Evolutionary conservation across 495 filamentous ascomycete species (phyloP).

Genomic region (Hypoxylon intermedium): DNA sequence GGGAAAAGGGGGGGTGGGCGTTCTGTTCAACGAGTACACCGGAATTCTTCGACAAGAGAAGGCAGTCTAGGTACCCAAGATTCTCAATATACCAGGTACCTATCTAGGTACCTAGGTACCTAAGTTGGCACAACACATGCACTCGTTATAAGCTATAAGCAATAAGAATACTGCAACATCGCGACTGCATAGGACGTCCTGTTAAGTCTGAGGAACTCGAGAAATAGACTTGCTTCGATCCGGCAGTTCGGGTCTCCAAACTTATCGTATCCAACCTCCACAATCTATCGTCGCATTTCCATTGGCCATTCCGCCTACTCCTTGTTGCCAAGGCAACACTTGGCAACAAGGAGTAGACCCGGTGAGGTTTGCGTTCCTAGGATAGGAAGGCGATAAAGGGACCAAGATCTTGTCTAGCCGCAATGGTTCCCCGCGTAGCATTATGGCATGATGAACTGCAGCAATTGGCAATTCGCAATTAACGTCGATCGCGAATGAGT

Average conservation of each 20-base stretch:
- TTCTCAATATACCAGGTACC: no score
- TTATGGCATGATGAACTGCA: slow-evolving; percentile 14
- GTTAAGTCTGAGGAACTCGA: not conserved
- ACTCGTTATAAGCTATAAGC: no score
- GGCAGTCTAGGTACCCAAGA: no score
- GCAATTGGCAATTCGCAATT: slow-evolving; percentile 28
- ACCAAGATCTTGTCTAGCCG: slow-evolving; percentile 15
- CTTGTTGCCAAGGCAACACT: slow-evolving; percentile 26
- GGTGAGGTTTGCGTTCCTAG: slow-evolving; percentile 21
- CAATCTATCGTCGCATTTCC: slow-evolving; percentile 12
- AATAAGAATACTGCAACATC: no score
- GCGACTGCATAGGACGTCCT: no score
- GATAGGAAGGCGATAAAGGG: slow-evolving; percentile 29
- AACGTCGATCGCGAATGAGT: slow-evolving; percentile 30
- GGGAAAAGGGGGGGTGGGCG: no score
- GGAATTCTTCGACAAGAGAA: no score
- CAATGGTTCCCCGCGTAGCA: slow-evolving; percentile 31
- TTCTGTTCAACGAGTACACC: no score
- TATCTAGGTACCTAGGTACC: no score
- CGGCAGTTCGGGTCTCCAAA: slow-evolving; percentile 27
- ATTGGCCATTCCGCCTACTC: slow-evolving; percentile 12
- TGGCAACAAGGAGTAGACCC: slow-evolving; percentile 12
- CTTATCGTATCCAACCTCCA: not conserved
- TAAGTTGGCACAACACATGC: no score
- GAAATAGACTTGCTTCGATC: slow-evolving; percentile 18